Evolutionary conservation across 768 basidiomycete genomes (phyloP), one percentile per base, ranked within the genome.

Genomic region (Collybia sordida): DNA sequence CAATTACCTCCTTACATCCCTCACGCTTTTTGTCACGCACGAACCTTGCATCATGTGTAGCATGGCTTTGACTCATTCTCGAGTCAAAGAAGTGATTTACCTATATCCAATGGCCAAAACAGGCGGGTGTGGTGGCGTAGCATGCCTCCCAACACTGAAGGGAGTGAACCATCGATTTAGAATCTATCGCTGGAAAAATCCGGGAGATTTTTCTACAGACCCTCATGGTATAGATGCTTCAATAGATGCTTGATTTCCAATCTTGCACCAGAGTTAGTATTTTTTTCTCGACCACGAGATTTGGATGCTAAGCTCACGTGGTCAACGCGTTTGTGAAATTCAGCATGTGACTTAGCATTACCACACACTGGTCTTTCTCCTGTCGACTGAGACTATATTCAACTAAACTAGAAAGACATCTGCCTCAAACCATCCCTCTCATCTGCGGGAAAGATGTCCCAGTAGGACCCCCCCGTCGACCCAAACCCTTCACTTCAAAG

Each of bases 41-140:
- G 97, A 99, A 59, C 97, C 97, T 0, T 99, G 97, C 59, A 80
- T 99, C 49, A 93, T 98, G 92, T 99, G 97, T 66, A 83, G 86
- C 59, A 99, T 99, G 97, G 92, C 94, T 2, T 71, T 98, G 18
- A 72, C 97, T 5, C 97, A 99, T 67, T 94, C 91, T 1, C 82
- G 97, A n/a, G 92, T 98, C 49, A 87, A 88, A 59, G 85, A 93
- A 52, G 79, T 98, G 5, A 78, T 91, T 62, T 84, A 86, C 61
- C 63, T 98, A 27, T 62, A 81, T 21, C 80, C 87, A 0, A 90
- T 90, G 83, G 69, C 75, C 0, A 70, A 76, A 45, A 94, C 92
- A 0, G 96, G 97, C 22, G 96, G 95, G 0, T 93, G 92, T 52
- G 92, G 94, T 11, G 81, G 90, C 24, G 62, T 76, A 11, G 77